Evolutionary conservation across 2,329 filamentous ascomycete species (phyloP).

Genomic region (Sordariomycetes sp.): DNA sequence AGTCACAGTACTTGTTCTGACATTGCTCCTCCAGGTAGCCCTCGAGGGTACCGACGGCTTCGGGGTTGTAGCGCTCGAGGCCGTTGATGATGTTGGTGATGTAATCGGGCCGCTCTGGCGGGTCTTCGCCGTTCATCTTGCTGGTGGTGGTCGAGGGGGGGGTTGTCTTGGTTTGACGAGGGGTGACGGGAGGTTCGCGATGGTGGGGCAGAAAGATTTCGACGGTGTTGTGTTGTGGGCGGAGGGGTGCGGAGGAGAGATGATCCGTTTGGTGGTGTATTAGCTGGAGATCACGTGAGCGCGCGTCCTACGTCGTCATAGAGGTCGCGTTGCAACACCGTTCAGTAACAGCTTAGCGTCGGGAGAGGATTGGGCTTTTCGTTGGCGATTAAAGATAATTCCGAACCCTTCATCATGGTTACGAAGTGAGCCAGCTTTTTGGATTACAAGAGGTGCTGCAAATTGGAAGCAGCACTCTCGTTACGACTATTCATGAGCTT

Average conservation of each 20-base stretch:
- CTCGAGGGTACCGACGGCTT: constrained; percentile 89
- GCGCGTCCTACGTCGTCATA: constrained; percentile 22
- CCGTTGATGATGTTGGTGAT: constrained; percentile 93
- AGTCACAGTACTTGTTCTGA: constrained; percentile 88
- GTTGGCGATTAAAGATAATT: no score
- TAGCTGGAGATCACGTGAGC: constrained; percentile 19
- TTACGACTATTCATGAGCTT: no score
- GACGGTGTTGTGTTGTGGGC: constrained; percentile 31
- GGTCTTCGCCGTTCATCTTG: constrained; percentile 69
- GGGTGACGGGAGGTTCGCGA: constrained; percentile 20
- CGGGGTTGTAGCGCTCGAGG: constrained; percentile 96
- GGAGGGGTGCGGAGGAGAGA: no score
- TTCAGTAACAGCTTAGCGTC: no score
- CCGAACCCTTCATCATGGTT: no score
- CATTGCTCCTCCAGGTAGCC: constrained; percentile 92
- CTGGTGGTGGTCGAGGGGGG: constrained; percentile 11
- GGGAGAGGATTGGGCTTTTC: no score
- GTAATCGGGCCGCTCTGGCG: constrained; percentile 83
- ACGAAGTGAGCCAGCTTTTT: no score
- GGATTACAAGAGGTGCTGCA: no score
- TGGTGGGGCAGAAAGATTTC: constrained; percentile 36
- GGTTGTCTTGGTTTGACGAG: constrained; percentile 2
- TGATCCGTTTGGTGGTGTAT: no score
- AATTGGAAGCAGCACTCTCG: no score
- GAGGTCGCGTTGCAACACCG: constrained; percentile 7